Evolutionary conservation across 2,329 filamentous ascomycete genomes (phyloP).

Genomic region (Sporothrix variecibatus): DNA sequence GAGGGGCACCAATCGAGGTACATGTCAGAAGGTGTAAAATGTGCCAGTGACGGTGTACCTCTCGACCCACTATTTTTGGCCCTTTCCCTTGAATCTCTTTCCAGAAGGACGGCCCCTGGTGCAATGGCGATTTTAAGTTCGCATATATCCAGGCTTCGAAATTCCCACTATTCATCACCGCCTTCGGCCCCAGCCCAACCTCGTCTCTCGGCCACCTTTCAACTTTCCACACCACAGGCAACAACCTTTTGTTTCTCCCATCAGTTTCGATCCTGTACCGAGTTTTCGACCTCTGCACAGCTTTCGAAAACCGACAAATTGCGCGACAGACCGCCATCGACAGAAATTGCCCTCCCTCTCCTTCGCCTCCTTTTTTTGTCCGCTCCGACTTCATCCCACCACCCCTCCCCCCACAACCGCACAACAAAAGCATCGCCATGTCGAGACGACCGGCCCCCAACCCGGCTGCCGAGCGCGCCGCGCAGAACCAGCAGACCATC

Average conservation of each 20-base stretch:
- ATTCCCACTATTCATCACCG: slow-evolving; percentile 13
- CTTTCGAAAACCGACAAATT: background rate
- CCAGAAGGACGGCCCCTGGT: slow-evolving; percentile 13
- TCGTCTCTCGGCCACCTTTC: slow-evolving; percentile 20
- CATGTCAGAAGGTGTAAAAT: background rate
- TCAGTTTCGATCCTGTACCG: background rate
- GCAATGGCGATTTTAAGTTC: slow-evolving; percentile 19
- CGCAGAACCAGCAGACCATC: slow-evolving; percentile 90
- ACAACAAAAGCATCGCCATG: slow-evolving; percentile 52
- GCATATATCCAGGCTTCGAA: background rate
- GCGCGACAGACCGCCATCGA: background rate
- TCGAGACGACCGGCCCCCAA: slow-evolving; percentile 75
- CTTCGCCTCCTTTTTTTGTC: background rate
- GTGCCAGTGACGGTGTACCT: background rate
- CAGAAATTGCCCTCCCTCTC: too few relatives aligned
- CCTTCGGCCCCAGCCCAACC: slow-evolving; percentile 19
- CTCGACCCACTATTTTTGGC: background rate
- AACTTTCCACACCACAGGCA: slow-evolving; percentile 3
- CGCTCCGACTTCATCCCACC: background rate
- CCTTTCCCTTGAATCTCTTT: background rate
- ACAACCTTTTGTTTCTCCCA: background rate
- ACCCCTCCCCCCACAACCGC: background rate
- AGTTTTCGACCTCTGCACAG: background rate
- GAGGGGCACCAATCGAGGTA: background rate
- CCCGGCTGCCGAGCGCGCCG: slow-evolving; percentile 81